Evolutionary conservation across 179 eudicot genomes (phyloP).

Genomic region (Kewa caespitosa): DNA sequence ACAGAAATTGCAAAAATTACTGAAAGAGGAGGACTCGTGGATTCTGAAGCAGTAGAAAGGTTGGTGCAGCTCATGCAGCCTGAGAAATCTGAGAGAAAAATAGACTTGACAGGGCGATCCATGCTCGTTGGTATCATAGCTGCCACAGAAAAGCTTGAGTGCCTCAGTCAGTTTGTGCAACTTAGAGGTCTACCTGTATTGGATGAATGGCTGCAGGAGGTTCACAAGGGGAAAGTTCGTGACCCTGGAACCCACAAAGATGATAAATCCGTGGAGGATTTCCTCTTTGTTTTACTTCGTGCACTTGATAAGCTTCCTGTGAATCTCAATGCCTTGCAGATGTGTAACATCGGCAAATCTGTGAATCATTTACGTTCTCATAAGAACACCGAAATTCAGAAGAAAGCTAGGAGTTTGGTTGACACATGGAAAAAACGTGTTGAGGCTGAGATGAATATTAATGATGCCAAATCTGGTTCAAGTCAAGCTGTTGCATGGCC

Average conservation of each 20-base stretch:
- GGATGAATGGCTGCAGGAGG: constrained; percentile 51
- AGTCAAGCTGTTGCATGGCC: constrained; percentile 34
- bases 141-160: constrained; percentile 42
- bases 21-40: constrained; percentile 41
- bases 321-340: constrained; percentile 41
- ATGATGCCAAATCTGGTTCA: constrained; percentile 29
- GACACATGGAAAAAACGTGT: constrained; percentile 51
- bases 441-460: constrained; percentile 41
- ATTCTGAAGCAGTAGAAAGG: constrained; percentile 39
- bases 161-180: constrained; percentile 44
- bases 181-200: constrained; percentile 40
- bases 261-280: constrained; percentile 41
- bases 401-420: constrained; percentile 44
- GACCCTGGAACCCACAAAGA: constrained; percentile 27
- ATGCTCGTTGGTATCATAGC: constrained; percentile 43
- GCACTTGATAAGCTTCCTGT: constrained; percentile 53
- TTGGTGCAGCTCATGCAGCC: constrained; percentile 43
- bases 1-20: constrained; percentile 35
- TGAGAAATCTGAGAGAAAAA: constrained; percentile 37
- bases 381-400: constrained; percentile 43
- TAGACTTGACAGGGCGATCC: constrained; percentile 35
- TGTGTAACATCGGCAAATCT: constrained; percentile 48
- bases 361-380: constrained; percentile 41
- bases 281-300: constrained; percentile 41
- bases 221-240: constrained; percentile 42